Evolutionary conservation across 352 stramenopile genomes (phyloP), one percentile per base, ranked within the genome.

Genomic region (Phytophthora idaei): DNA sequence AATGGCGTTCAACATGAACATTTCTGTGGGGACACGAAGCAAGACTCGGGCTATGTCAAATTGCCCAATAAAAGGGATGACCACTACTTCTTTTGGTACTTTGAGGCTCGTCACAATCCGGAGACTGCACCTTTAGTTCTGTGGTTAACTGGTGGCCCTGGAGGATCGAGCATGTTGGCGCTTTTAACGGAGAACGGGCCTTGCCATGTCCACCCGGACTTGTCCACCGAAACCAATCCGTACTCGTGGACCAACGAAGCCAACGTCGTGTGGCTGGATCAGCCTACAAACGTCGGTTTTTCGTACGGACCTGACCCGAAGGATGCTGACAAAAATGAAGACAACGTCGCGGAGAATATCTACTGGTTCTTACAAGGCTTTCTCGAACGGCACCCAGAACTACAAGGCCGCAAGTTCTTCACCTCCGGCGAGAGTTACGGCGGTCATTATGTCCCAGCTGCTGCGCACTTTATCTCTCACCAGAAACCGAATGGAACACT

Each of bases 21-120:
- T 8, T 89, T 81, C 49, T 87, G 81, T 53, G 75, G 78, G 21
- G 63, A 64, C 25, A 77, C 78, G 21, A 77, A 87, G 31, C 70
- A 81, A 31, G 73, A 89, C 49, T 72, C 81, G 0, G 81, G 79
- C 1, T 90, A 87, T 68, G 75, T 90, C 49, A 73, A 78, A 57
- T 65, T 90, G 5, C 62, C 79, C 53, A 85, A 88, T 72, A 89
- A 87, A 64, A 67, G 82, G 46, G 80, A 87, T 57, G 82, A 89
- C 57, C 64, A 89, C 39, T 92, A 90, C 69, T 92, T 92, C 59
- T 92, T 87, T 54, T 92, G 83, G 83, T 89, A 81, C 72, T 87
- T 86, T 57, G 77, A 88, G 55, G 87, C 83, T 0, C 75, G 81
- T 32, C 65, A 61, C 31, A 56, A 76, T 28, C 74, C 79, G 2